Evolutionary conservation across 306 rosid genomes (phyloP), one percentile per base, ranked within the genome.

Genomic region (Arachis stenosperma): DNA sequence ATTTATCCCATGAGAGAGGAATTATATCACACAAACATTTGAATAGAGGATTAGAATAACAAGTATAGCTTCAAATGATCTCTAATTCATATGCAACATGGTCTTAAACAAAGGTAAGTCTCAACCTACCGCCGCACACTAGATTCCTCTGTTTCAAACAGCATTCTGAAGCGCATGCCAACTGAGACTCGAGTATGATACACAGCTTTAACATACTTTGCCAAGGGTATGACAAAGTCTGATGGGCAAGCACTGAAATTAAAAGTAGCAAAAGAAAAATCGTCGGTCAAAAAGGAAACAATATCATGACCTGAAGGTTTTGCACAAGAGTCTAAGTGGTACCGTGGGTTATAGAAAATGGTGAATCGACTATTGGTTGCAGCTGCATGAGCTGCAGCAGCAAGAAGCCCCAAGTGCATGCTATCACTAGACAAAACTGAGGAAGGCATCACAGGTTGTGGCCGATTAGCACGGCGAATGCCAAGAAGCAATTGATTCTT

Each of bases 321-420:
- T 39, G 58, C 64, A 60, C 62, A 40, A 70, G 15, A 46, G 63
- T 53, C 6, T 43, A 17, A 75, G 73, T 43, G 53, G 15, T 86
- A 94, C 98, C 96, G 90, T 55, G 98, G 98, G 70, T 94, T 94
- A 75, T 88, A 94, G 82, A 91, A 94, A 78, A 94, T 94, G 78
- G 97, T 91, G 81, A 94, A 94, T 43, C 91, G 98, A 67, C 98
- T 94, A 57, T 85, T 94, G 58, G 98, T 94, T 60, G 97, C 88
- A 82, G 98, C 98, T 48, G 98, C 98, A 42, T 94, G 98, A 65
- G 98, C 98, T 69, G 98, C 98, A 73, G 98, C 98, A 72, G 98
- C 98, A 81, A 94, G 96, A 77, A 94, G 97, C 71, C 98, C 98
- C 74, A 94, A 77, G 87, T 94, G 98, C 98, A 94, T 94, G 83